Percentiles rank a stretch among this genome's conserved stretches.
These are phyloP conservation scores for Reticulascus tulasneorum DNA, from an alignment of 2,329 filamentous ascomycete species.

Conservation along the genomic window DNA sequence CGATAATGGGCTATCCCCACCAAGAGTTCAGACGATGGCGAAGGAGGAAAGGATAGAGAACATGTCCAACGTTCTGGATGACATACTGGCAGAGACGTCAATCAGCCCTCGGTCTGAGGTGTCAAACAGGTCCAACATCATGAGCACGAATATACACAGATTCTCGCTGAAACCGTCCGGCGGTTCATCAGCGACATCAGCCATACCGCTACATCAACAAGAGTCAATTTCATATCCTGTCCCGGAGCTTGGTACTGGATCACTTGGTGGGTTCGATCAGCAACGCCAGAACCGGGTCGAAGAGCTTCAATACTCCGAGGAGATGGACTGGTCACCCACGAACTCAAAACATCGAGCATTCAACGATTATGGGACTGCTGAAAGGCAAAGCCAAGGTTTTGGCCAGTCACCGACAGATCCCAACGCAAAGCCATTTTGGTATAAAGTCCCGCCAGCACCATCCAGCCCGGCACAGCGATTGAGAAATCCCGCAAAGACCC, in stretches of 20 bases:
- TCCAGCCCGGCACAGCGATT: constrained; percentile 59
- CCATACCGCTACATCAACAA: constrained; percentile 8
- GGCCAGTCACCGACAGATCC: constrained; percentile 40
- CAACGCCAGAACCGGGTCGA: constrained; percentile 14
- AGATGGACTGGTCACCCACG: constrained; percentile 73
- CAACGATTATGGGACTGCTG: constrained; percentile 36
- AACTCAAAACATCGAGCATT: constrained; percentile 54
- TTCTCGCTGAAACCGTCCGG: too few species aligned
- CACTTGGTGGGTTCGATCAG: constrained; percentile 13
- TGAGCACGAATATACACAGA: too few species aligned
- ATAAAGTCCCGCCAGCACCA: constrained; percentile 65
- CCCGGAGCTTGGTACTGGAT: background rate
- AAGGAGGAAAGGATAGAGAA: constrained; percentile 31
- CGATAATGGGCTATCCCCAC: constrained; percentile 18
- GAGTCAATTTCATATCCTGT: constrained; percentile 8
- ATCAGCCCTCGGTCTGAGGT: constrained; percentile 1
- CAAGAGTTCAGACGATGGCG: constrained; percentile 10
- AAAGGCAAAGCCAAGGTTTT: constrained; percentile 38
- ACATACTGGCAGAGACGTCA: constrained; percentile 33
- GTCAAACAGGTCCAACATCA: constrained; percentile 3
- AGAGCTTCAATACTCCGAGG: constrained; percentile 49
- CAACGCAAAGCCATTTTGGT: constrained; percentile 59
- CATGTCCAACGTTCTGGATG: constrained; percentile 44
- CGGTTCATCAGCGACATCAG: too few species aligned
- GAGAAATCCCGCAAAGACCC: constrained; percentile 59